phyloP scores from a whole-genome alignment of 805 yeast genomes.

The Saccharomycopsis fodiens region DNA sequence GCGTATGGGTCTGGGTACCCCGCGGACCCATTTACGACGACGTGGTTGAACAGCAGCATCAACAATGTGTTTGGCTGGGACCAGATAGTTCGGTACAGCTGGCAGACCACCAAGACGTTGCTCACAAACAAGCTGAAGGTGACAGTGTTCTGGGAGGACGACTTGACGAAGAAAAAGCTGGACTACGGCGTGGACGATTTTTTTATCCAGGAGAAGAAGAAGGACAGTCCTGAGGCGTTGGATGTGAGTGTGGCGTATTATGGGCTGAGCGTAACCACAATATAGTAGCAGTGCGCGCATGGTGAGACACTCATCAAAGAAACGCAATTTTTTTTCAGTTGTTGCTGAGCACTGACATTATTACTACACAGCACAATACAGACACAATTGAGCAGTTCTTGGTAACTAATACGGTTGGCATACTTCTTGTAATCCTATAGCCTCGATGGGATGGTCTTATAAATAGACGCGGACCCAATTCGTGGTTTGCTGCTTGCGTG shows the following conservation, averaged over 20 bases:
- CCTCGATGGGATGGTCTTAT: too few species aligned
- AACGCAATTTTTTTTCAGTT: neutral
- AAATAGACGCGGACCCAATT: too few species aligned
- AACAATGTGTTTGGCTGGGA: conserved; percentile 86
- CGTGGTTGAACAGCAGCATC: conserved; percentile 58
- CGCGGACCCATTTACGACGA: conserved; percentile 78
- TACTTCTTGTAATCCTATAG: too few species aligned
- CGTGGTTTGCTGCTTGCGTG: too few species aligned
- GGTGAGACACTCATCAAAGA: neutral
- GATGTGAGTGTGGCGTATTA: conserved; percentile 26
- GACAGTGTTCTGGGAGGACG: conserved; percentile 54
- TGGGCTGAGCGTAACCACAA: conserved; percentile 21
- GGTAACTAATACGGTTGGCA: too few species aligned
- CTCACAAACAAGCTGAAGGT: conserved; percentile 45
- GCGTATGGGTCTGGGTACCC: conserved; percentile 91
- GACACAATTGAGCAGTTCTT: too few species aligned
- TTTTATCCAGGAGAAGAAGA: conserved; percentile 13
- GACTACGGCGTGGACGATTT: conserved; percentile 24
- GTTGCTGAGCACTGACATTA: neutral
- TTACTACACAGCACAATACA: too few species aligned
- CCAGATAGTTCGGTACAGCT: conserved; percentile 67
- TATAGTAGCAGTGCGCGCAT: too few species aligned
- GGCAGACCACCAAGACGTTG: conserved; percentile 87
- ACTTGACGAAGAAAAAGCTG: conserved; percentile 27
- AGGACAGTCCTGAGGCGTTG: conserved; percentile 16